Base-by-base conservation (phyloP, 192 early-diverging fungal species). In the Helicostylum pulchrum region DNA sequence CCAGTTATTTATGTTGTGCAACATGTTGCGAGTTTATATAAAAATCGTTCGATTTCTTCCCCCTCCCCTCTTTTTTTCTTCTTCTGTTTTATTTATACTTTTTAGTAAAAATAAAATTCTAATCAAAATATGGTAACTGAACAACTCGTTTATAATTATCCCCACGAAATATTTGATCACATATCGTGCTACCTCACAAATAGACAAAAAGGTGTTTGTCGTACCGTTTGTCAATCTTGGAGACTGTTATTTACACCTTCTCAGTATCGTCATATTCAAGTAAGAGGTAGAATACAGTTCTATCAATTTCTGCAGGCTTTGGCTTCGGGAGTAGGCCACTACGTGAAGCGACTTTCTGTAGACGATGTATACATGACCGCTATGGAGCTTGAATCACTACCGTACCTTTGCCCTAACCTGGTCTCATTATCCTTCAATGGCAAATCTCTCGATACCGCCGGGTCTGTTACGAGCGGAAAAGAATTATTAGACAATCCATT, bases 311-410 rank as follows among this genome's bases (percentile, higher is more conserved):
- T 44, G 1, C 11, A 12, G 43, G 42, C 57, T 4, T 19, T 43
- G 4, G 12, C 17, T 44, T 59, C 57, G 11, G 57, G 39, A 14
- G n/a, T 59, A 14, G 57, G 57, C 0, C 43, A 59, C 39, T 59
- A 59, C 36, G 57, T 59, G 1, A 39, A 42, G 15, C 43, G 43
- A 14, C 21, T 59, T 7, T 59, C 42, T 11, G 17, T 59, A 15
- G 57, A 59, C 15, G 57, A 45, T 44, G 57, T 59, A 9, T 59
- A 20, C 43, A 59, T 59, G 57, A 45, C 19, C 7, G 21, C 17
- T 45, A 17, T 17, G 43, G 39, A 59, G 43, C 43, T 59, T 12
- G 57, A 43, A 14, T 44, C 19, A 43, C 12, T 59, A 45, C 57
- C 57, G 20, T 45, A 4, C 1, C 12, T 59, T 19, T 39, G 36